These are phyloP conservation scores for Orobanche coerulescens DNA, from an alignment of 257 asterid genomes.

Conservation along the genomic window DNA sequence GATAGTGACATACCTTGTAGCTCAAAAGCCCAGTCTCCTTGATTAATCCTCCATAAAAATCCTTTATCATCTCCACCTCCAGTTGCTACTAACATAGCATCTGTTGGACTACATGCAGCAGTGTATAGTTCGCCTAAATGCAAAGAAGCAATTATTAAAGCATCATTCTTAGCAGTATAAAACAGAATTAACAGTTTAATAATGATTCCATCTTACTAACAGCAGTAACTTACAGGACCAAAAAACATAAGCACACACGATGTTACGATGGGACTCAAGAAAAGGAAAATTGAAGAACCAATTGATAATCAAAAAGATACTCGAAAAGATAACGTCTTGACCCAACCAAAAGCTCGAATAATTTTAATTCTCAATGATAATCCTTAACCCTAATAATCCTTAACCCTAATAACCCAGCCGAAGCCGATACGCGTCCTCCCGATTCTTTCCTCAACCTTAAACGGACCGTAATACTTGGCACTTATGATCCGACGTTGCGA, in stretches of 20 bases:
- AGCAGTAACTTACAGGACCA: not conserved
- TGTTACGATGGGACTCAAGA: too few relatives aligned
- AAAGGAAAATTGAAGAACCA: too few relatives aligned
- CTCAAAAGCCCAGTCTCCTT: conserved; percentile 75
- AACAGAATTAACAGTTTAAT: not conserved
- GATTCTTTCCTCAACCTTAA: too few relatives aligned
- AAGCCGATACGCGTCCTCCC: too few relatives aligned
- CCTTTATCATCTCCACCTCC: conserved; percentile 98
- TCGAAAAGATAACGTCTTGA: too few relatives aligned
- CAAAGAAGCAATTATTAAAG: conserved; percentile 13
- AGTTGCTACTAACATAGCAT: conserved; percentile 76
- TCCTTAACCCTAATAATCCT: too few relatives aligned
- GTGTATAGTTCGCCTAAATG: conserved; percentile 70
- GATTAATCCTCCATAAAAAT: conserved; percentile 67
- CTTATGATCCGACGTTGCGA: too few relatives aligned
- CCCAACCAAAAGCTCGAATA: too few relatives aligned
- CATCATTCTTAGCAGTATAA: not conserved
- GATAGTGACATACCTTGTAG: conserved; percentile 48
- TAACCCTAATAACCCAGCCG: too few relatives aligned
- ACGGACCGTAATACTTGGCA: too few relatives aligned
- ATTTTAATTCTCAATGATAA: too few relatives aligned
- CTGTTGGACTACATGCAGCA: conserved; percentile 75
- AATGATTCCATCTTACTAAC: not conserved
- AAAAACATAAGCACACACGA: not conserved
- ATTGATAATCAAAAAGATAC: too few relatives aligned